These are phyloP conservation scores for Phytophthora litchii DNA, from an alignment of 352 stramenopile genomes.

Conservation along the genomic window DNA sequence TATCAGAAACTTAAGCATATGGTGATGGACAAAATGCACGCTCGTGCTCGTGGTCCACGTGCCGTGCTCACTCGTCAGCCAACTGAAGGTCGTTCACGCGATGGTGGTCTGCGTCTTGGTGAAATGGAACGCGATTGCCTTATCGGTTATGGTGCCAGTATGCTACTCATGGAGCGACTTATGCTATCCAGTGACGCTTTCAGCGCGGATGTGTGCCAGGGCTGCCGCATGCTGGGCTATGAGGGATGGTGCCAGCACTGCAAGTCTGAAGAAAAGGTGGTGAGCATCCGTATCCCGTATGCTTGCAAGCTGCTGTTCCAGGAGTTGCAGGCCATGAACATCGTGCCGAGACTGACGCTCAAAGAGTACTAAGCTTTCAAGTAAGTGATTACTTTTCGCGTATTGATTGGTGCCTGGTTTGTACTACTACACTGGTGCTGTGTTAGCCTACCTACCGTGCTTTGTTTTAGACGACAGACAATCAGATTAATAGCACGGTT, in stretches of 20 bases:
- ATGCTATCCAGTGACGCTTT: constrained; percentile 99
- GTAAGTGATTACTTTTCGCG: no score
- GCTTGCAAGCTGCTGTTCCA: constrained; percentile 99
- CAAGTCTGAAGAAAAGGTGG: constrained; percentile 97
- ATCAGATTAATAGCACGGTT: constrained; percentile 29
- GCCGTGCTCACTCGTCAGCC: constrained; percentile 98
- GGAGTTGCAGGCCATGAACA: constrained; percentile 99
- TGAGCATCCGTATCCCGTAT: constrained; percentile 98
- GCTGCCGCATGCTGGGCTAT: constrained; percentile 97
- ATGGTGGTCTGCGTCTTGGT: constrained; percentile 98
- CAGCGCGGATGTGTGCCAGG: constrained; percentile 97
- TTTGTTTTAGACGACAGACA: constrained; percentile 27
- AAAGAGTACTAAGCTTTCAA: constrained; percentile 87
- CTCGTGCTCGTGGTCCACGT: constrained; percentile 93
- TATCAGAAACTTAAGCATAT: constrained; percentile 99
- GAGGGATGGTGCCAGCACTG: constrained; percentile 99
- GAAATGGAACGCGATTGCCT: constrained; percentile 99
- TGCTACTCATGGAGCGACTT: constrained; percentile 99
- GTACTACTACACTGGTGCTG: constrained; percentile 28
- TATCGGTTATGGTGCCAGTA: constrained; percentile 99
- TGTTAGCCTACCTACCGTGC: constrained; percentile 21
- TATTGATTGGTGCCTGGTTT: constrained; percentile 21
- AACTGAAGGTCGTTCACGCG: constrained; percentile 97
- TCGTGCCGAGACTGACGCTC: constrained; percentile 96
- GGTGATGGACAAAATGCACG: constrained; percentile 99